Conservation (phyloP, 129 eudicot species). For the Lactuca sativa region DNA sequence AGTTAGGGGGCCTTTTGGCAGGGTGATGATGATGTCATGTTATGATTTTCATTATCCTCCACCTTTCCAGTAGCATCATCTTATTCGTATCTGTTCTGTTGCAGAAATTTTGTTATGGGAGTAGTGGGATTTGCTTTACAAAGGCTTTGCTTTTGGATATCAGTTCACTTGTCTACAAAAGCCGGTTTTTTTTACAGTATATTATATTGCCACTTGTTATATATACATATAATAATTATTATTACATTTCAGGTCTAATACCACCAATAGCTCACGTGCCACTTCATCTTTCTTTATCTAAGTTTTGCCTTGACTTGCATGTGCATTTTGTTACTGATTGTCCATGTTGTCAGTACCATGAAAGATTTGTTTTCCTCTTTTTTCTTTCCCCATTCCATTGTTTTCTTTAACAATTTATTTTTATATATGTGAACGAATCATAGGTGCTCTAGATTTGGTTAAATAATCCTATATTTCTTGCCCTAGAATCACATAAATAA, state of each 20-base stretch:
- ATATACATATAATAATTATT: constrained; percentile 1
- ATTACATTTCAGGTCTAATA: constrained; percentile 33
- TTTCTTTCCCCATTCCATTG: background rate
- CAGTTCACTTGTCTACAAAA: constrained; percentile 48
- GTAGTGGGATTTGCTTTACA: constrained; percentile 62
- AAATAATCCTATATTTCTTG: no score
- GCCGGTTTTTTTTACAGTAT: constrained; percentile 42
- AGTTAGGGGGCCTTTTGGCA: constrained; percentile 42
- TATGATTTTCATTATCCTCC: constrained; percentile 46
- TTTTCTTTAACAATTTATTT: background rate
- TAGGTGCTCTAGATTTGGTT: background rate
- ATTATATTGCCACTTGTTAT: constrained; percentile 16
- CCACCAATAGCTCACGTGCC: constrained; percentile 23
- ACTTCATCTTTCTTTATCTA: constrained; percentile 6
- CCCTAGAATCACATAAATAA: no score
- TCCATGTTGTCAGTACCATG: background rate
- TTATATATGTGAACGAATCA: background rate
- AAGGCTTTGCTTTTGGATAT: constrained; percentile 66
- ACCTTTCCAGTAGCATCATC: constrained; percentile 30
- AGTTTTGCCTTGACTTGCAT: background rate
- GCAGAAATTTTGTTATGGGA: constrained; percentile 79
- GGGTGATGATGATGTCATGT: constrained; percentile 55
- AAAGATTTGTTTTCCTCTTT: background rate
- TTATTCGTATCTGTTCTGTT: constrained; percentile 64
- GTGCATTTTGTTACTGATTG: background rate